phyloP scores from a whole-genome alignment of 805 yeast species.

The Deakozyma indianensis region DNA sequence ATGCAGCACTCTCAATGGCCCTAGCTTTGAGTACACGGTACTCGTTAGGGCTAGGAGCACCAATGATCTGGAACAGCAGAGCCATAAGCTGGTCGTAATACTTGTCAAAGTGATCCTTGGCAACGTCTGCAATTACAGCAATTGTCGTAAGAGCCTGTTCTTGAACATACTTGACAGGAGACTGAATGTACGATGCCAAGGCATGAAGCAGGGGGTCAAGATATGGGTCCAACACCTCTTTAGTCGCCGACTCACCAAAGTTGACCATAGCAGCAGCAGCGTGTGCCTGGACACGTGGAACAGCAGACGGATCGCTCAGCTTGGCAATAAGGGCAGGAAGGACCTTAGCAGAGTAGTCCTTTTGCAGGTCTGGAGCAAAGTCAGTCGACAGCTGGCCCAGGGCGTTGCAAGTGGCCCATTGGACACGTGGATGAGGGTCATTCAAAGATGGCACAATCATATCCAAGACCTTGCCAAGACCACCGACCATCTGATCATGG shows the following conservation, averaged over 20 bases:
- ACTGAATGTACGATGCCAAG: constrained; percentile 59
- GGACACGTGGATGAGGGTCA: constrained; percentile 88
- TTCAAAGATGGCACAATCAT: constrained; percentile 72
- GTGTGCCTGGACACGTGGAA: constrained; percentile 90
- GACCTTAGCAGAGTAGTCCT: constrained; percentile 61
- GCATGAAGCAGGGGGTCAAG: constrained; percentile 67
- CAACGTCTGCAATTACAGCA: constrained; percentile 95
- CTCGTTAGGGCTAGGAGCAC: constrained; percentile 64
- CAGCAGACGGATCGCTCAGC: constrained; percentile 49
- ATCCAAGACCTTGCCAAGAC: constrained; percentile 68
- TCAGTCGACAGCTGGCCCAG: constrained; percentile 95
- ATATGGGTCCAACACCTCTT: constrained; percentile 83
- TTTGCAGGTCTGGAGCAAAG: constrained; percentile 80
- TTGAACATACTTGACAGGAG: constrained; percentile 86
- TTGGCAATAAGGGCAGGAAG: constrained; percentile 81
- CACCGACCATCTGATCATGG: constrained; percentile 69
- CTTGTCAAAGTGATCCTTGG: constrained; percentile 73
- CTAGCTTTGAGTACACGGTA: constrained; percentile 75
- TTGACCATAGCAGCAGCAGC: constrained; percentile 98
- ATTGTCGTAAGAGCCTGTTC: constrained; percentile 95
- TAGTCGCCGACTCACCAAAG: constrained; percentile 82
- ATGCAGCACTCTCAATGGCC: constrained; percentile 89
- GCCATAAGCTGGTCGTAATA: constrained; percentile 95
- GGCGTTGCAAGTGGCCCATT: constrained; percentile 93
- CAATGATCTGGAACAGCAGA: constrained; percentile 60